phyloP scores from a whole-genome alignment of 352 stramenopile genomes.

The Thalassiosira exigua region DNA sequence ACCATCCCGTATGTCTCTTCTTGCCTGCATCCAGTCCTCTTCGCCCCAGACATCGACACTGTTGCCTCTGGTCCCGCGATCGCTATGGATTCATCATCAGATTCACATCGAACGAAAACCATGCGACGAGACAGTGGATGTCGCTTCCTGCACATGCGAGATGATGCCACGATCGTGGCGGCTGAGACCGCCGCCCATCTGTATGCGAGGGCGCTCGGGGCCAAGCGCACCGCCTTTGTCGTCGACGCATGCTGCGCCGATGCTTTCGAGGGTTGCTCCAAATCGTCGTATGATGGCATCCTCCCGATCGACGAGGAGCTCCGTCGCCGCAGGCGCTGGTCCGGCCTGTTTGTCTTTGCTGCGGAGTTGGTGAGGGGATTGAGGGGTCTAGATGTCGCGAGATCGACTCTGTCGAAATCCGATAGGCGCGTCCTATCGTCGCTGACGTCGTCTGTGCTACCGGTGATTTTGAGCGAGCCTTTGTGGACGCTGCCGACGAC shows the following conservation, averaged over 20 bases:
- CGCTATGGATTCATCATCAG: slow-evolving; percentile 16
- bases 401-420: slow-evolving; percentile 9
- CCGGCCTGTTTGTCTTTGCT: slow-evolving; percentile 35
- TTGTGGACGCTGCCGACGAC: slow-evolving; percentile 61
- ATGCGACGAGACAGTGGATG: slow-evolving; percentile 22
- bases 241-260: slow-evolving; percentile 59
- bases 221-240: slow-evolving; percentile 40
- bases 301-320: slow-evolving; percentile 8
- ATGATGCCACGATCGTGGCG: slow-evolving; percentile 37
- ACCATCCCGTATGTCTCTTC: neutral
- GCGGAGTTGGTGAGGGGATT: slow-evolving; percentile 46
- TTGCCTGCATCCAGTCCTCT: slow-evolving; percentile 53
- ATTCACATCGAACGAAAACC: slow-evolving; percentile 17
- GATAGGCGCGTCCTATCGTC: slow-evolving; percentile 35
- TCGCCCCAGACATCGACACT: slow-evolving; percentile 40
- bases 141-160: slow-evolving; percentile 47
- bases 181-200: slow-evolving; percentile 37
- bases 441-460: slow-evolving; percentile 49
- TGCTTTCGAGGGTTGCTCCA: slow-evolving; percentile 43
- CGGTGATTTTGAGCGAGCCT: slow-evolving; percentile 48
- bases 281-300: slow-evolving; percentile 2
- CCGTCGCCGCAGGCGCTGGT: slow-evolving; percentile 25
- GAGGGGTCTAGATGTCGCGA: slow-evolving; percentile 9
- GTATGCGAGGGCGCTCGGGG: slow-evolving; percentile 36
- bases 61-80: slow-evolving; percentile 36